Conservation (phyloP, 176 grass and related monocot genomes). For the Ananas comosus region DNA sequence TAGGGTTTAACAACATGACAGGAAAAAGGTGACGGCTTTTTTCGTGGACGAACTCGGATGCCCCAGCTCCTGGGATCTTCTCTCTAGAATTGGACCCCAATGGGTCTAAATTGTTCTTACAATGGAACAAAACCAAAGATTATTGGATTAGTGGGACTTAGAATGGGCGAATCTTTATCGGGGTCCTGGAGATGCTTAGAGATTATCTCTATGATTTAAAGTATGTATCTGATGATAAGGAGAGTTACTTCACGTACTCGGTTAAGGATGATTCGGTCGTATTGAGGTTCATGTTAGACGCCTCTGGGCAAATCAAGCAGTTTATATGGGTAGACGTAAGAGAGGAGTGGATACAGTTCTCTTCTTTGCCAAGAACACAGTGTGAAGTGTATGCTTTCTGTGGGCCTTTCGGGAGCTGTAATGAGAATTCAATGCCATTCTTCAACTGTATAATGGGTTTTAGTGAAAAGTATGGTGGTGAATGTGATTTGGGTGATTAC, state of each 20-base stretch:
- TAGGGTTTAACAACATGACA: constrained; percentile 56
- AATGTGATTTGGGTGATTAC: constrained; percentile 46
- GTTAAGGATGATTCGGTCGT: constrained; percentile 25
- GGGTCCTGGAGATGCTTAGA: constrained; percentile 47
- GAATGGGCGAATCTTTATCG: constrained; percentile 26
- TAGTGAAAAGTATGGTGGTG: constrained; percentile 24
- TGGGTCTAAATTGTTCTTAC: constrained; percentile 51
- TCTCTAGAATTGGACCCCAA: constrained; percentile 63
- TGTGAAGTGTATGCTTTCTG: constrained; percentile 62
- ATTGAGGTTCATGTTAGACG: constrained; percentile 52
- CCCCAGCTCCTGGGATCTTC: constrained; percentile 56
- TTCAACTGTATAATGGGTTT: constrained; percentile 67
- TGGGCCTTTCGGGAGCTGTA: constrained; percentile 65
- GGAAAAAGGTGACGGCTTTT: constrained; percentile 38
- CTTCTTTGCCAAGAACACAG: constrained; percentile 37
- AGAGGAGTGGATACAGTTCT: constrained; percentile 46
- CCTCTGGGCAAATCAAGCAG: constrained; percentile 51
- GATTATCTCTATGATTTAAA: constrained; percentile 33
- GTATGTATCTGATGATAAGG: constrained; percentile 25
- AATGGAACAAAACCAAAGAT: constrained; percentile 48
- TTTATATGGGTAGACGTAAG: constrained; percentile 19
- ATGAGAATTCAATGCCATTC: constrained; percentile 13
- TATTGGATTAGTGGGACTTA: constrained; percentile 6
- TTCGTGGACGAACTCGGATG: constrained; percentile 35
- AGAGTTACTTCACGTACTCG: constrained; percentile 60